Conservation (phyloP, 2,329 filamentous ascomycete species). For the Chalaropsis thielavioides region DNA sequence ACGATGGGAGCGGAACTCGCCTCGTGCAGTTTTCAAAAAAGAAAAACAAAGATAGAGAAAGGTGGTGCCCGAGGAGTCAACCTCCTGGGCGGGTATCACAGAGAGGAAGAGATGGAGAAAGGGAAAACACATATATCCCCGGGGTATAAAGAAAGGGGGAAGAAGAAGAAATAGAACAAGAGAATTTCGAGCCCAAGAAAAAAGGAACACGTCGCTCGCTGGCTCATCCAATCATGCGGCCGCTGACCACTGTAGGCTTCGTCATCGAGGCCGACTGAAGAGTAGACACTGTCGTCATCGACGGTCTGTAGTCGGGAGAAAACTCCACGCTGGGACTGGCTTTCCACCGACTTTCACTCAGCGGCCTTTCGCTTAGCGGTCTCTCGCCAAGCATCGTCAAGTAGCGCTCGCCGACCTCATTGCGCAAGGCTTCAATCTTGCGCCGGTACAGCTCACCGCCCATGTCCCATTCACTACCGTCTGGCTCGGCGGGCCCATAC, state of each 20-base stretch:
- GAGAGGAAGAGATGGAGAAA: slow-evolving; percentile 11
- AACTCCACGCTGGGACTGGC: slow-evolving; percentile 28
- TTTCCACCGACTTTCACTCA: slow-evolving; percentile 32
- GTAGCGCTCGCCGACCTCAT: slow-evolving; percentile 77
- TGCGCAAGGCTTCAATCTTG: slow-evolving; percentile 73
- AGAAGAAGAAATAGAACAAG: background rate
- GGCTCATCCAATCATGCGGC: slow-evolving; percentile 35
- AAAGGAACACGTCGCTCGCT: background rate
- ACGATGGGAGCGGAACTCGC: too few relatives aligned
- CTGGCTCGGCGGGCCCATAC: slow-evolving; percentile 24
- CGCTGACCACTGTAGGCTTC: slow-evolving; percentile 38
- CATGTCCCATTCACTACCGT: slow-evolving; percentile 45
- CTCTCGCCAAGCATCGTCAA: slow-evolving; percentile 71
- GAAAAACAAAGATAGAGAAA: background rate
- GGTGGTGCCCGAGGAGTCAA: slow-evolving; percentile 11
- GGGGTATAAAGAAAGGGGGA: slow-evolving; percentile 18
- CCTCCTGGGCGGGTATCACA: slow-evolving; percentile 17
- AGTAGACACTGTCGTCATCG: background rate
- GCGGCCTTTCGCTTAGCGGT: slow-evolving; percentile 19
- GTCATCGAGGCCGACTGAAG: slow-evolving; percentile 18
- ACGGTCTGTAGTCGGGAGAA: background rate
- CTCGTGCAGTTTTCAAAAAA: slow-evolving; percentile 8
- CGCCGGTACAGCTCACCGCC: slow-evolving; percentile 69
- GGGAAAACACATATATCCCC: background rate
- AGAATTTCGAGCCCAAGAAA: background rate